Evolutionary conservation across 352 stramenopile genomes (phyloP), one percentile per base, ranked within the genome.

Genomic region (Phytophthora chlamydospora): DNA sequence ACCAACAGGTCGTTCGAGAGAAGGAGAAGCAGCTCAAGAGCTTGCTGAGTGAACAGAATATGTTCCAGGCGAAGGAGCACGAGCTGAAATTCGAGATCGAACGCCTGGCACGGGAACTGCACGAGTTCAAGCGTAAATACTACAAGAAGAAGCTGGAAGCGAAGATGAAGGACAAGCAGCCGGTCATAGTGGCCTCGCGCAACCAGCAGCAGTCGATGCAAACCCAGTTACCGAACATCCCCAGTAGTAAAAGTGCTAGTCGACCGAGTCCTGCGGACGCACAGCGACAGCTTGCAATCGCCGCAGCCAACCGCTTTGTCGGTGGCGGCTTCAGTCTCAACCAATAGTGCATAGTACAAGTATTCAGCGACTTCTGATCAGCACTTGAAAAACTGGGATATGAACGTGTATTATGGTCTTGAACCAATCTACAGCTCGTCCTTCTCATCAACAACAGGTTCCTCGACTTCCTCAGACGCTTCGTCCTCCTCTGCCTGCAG

Each of bases 1-100:
- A 98, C 64, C 93, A 98, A 76, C 87, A 97, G 43, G 89, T 96
- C 44, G 89, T 99, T 21, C 97, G 96, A 58, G 94, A 98, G 52
- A 99, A 99, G 70, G 93, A 96, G 8, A 95, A 97, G 53, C 95
- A 99, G 67, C 93, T 99, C 78, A 98, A 98, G 74, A 96, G 93
- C 16, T 93, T 99, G 73, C 88, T 97, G 29, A 93, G 85, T 50
- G 97, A 99, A 62, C 93, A 99, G 54, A 99, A 99, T 72, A 99
- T 99, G 97, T 94, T 97, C 53, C 80, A 95, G 60, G 87, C 88
- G 12, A 93, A 97, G 66, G 90, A 98, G 38, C 96, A 97, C 62
- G 95, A 98, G 58, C 92, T 98, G 59, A 98, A 98, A 59, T 98
- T 97, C 58, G 95, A 98, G 70, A 93, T 98, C 39, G 92, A 98